A percentile compares a stretch with the other conserved stretches of the same genome.
phyloP scores from a whole-genome alignment of 352 stramenopile species.

The Globisporangium radiosum region DNA sequence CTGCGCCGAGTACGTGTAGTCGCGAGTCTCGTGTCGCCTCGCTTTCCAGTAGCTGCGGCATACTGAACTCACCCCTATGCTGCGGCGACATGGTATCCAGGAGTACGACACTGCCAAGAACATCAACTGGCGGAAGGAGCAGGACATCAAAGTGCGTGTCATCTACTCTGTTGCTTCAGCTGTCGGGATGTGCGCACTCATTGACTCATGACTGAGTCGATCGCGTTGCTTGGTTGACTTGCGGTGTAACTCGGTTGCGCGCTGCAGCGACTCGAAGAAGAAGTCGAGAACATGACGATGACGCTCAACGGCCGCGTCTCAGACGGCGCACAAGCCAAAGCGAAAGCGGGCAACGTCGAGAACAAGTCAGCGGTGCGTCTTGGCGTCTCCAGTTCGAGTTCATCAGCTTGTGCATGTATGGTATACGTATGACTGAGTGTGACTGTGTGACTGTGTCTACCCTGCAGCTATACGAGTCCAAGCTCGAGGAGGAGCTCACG shows the following conservation, averaged over 20 bases:
- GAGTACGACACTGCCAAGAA: slow-evolving; percentile 65
- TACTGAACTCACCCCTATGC: background rate
- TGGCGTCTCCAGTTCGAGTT: background rate
- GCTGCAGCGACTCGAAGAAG: slow-evolving; percentile 61
- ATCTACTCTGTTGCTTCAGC: background rate
- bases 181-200: background rate
- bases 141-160: slow-evolving; percentile 49
- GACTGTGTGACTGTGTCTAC: background rate
- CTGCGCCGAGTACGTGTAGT: slow-evolving; percentile 40
- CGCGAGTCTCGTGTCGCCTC: background rate
- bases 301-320: slow-evolving; percentile 55
- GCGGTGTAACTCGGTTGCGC: background rate
- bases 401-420: background rate
- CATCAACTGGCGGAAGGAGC: slow-evolving; percentile 59
- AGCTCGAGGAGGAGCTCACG: slow-evolving; percentile 63
- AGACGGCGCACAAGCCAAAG: slow-evolving; percentile 50
- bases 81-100: slow-evolving; percentile 16
- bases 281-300: slow-evolving; percentile 68
- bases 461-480: slow-evolving; percentile 68
- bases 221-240: too few relatives aligned
- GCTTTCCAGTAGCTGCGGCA: background rate
- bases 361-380: slow-evolving; percentile 62
- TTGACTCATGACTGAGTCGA: too few relatives aligned
- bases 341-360: slow-evolving; percentile 60
- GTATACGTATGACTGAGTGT: too few relatives aligned